Evolutionary conservation across 2,329 filamentous ascomycete genomes (phyloP), one percentile per base, ranked within the genome.

Genomic region (Zymoseptoria passerinii): DNA sequence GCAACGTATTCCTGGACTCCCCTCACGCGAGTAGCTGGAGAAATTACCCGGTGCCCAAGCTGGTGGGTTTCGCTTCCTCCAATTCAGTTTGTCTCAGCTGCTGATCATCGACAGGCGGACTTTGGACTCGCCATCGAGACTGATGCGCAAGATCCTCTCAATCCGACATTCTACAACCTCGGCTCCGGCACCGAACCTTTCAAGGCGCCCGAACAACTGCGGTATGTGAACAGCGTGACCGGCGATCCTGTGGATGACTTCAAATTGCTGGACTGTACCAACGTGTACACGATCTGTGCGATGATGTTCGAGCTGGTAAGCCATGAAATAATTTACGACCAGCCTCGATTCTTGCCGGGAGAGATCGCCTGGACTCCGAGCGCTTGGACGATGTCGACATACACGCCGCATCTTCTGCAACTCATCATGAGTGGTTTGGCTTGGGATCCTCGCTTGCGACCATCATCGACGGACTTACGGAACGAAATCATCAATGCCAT

Each of bases 1-100:
- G 48, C 2, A 68, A 66, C 35, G 53, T 67, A n/a, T 66, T 66
- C 44, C 44, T 68, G 6, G 56, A 57, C 16, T 35, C 20, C 3
- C 23, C 50, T 40, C 18, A n/a, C 2, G 8, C 2, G 28, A 23
- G 7, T 10, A 23, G 44, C 5, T 58, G 50, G 28, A 27, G 52
- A 7, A 8, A 28, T 13, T 54, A 58, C 28, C 56, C 52, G 2
- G 40, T 52, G 28, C 57, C 60, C 3, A 50, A 51, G 7, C 9
- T 18, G 19, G 29, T 19, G 4, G 53, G 50, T 48, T 60, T 59
- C 5, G 52, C 40, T 1, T 40, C 27, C 8, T 57, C 52, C 27
- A 27, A 56, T 48, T 44, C 19, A 66, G 60, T 44, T 9, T 66
- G 8, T 9, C 48, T 48, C 13, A 2, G 1, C 35, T 4, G 35